phyloP scores from a whole-genome alignment of 768 basidiomycete species.

The Trametes cinnabarina region DNA sequence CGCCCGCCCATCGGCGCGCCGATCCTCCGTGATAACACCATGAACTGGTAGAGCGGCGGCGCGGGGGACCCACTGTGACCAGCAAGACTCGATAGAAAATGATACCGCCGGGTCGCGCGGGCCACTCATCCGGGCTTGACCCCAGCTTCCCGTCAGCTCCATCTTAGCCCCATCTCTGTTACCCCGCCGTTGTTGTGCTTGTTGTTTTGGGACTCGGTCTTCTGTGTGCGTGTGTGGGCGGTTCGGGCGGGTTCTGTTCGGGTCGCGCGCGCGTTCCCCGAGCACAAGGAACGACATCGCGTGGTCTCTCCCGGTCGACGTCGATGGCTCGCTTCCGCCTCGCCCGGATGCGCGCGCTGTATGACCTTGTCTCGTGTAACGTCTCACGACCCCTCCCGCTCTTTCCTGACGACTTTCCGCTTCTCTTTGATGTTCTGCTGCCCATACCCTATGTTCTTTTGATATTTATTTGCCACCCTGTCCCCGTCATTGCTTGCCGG shows the following conservation, averaged over 20 bases:
- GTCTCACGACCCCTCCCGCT: conserved; percentile 12
- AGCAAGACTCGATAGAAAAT: conserved; percentile 7
- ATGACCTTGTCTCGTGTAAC: not conserved
- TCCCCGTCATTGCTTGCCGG: not conserved
- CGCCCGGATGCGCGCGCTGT: not conserved
- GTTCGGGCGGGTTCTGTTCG: not conserved
- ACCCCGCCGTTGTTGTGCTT: conserved; percentile 5
- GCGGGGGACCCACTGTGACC: not conserved
- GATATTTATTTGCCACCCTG: conserved; percentile 4
- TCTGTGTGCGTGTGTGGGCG: conserved; percentile 3
- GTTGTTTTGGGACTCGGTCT: conserved; percentile 7
- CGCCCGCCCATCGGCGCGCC: conserved; percentile 72
- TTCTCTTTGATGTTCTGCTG: not conserved
- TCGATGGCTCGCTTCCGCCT: not conserved
- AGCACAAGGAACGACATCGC: not conserved
- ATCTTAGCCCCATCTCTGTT: not conserved
- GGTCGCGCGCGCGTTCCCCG: not conserved
- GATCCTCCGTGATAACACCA: conserved; percentile 74
- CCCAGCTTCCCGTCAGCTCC: not conserved
- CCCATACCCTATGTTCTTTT: conserved; percentile 11
- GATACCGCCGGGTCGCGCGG: conserved; percentile 4
- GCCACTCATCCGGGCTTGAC: not conserved
- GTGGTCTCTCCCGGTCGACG: not conserved
- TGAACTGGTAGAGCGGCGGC: conserved; percentile 67
- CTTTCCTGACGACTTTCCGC: conserved; percentile 7